Base-by-base conservation (phyloP, 1,139 yeast genomes). In the Kodamaea sp. region DNA sequence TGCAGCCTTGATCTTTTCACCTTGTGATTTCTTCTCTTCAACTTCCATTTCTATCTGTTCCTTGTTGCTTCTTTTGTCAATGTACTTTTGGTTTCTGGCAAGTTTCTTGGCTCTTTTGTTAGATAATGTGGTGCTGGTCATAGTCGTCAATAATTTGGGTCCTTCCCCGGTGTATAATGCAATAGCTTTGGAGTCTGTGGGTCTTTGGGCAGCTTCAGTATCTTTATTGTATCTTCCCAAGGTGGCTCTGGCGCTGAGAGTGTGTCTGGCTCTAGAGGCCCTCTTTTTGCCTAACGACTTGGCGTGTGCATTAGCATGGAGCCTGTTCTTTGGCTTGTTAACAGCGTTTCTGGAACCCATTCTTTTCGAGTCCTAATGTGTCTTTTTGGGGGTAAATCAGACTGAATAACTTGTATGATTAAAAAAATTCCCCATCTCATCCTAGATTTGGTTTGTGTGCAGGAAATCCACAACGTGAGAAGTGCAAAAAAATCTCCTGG, bases 321-420 rank as follows among this genome's bases (percentile, higher is more conserved):
- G 66, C 47, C 77, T 76, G 48, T 76, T 77, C 61, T 83, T 84
- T 35, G 94, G 95, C 60, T 81, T 85, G 61, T 87, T 87, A 47
- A 86, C 72, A 34, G 88, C 75, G 69, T 85, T 84, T 63, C 76
- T 82, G 16, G 89, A 80, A 26, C 94, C 90, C 95, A 85, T 85
- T 18, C 14, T 33, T 13, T 25, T n/a, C n/a, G n/a, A n/a, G n/a
- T n/a, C n/a, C n/a, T n/a, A n/a, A n/a, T n/a, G n/a, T n/a, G n/a
- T n/a, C n/a, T n/a, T n/a, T n/a, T n/a, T 6, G 6, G n/a, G 19
- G 27, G n/a, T n/a, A n/a, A n/a, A n/a, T n/a, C n/a, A n/a, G n/a
- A n/a, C n/a, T n/a, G n/a, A n/a, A n/a, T 16, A 10, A 18, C 2
- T 11, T 13, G 26, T 21, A 13, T 15, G 23, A 15, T 13, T 20